Conservation (phyloP, 2,329 filamentous ascomycete genomes). For the Claviceps monticola region DNA sequence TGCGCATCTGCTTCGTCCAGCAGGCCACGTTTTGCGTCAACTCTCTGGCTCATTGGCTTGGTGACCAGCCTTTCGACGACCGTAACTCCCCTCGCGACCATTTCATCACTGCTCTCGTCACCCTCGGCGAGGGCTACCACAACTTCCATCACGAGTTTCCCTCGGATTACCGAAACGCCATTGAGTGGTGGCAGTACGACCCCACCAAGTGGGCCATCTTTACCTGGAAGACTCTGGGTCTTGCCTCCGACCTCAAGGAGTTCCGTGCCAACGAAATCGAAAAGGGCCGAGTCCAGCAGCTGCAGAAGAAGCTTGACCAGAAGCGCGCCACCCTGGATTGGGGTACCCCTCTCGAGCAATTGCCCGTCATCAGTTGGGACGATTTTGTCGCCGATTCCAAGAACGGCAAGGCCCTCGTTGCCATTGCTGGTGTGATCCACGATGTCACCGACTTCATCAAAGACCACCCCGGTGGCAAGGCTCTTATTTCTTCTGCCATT, state of each 20-base stretch:
- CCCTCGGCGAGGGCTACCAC: conserved; percentile 81
- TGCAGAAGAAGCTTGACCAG: conserved; percentile 87
- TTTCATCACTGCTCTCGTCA: conserved; percentile 72
- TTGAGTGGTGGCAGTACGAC: conserved; percentile 83
- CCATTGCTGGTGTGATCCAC: conserved; percentile 74
- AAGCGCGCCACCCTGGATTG: conserved; percentile 72
- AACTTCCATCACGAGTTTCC: conserved; percentile 96
- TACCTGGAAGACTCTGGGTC: conserved; percentile 69
- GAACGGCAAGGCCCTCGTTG: conserved; percentile 60
- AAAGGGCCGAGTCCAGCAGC: conserved; percentile 77
- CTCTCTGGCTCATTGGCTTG: conserved; percentile 80
- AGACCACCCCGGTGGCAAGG: conserved; percentile 81
- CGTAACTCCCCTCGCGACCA: conserved; percentile 84
- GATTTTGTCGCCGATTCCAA: conserved; percentile 68
- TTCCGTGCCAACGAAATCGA: conserved; percentile 88
- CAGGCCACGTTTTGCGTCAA: conserved; percentile 92
- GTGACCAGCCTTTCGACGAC: conserved; percentile 86
- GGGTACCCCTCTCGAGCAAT: conserved; percentile 72
- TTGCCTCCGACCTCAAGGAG: conserved; percentile 78
- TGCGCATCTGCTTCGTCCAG: conserved; percentile 80
- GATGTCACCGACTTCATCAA: conserved; percentile 76
- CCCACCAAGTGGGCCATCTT: conserved; percentile 86
- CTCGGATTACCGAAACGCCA: conserved; percentile 84
- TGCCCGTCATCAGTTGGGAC: conserved; percentile 77
- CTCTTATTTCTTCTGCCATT: conserved; percentile 67